Conservation (phyloP, 2,329 filamentous ascomycete species). For the Alternaria incomplexa region DNA sequence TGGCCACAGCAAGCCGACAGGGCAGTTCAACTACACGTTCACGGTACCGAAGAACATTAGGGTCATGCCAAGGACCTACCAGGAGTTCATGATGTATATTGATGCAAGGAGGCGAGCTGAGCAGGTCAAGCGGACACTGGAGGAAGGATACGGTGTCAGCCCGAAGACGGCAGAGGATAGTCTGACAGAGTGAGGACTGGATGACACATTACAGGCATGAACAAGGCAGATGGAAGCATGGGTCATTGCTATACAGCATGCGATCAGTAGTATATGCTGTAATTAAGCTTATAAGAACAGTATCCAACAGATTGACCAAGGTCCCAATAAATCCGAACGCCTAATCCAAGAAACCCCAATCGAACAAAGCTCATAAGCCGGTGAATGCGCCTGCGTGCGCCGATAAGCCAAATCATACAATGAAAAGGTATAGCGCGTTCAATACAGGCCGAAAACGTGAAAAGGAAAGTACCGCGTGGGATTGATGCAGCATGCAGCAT, state of each 20-base stretch:
- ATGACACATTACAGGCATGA: background rate
- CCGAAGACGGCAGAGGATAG: constrained; percentile 43
- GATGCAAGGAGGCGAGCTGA: constrained; percentile 64
- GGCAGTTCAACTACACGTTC: constrained; percentile 79
- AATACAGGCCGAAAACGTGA: background rate
- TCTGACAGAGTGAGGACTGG: constrained; percentile 40
- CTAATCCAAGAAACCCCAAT: background rate
- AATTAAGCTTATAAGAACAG: background rate
- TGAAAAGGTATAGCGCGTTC: background rate
- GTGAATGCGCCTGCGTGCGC: background rate
- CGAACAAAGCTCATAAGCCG: background rate
- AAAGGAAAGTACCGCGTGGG: background rate
- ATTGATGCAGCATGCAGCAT: background rate
- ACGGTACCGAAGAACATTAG: constrained; percentile 67
- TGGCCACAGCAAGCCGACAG: constrained; percentile 69
- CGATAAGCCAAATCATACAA: background rate
- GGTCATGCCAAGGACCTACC: constrained; percentile 69
- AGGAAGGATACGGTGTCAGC: constrained; percentile 36
- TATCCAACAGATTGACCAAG: background rate
- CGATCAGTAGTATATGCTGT: background rate
- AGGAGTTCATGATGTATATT: constrained; percentile 70
- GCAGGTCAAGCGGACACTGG: constrained; percentile 51
- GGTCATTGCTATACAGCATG: background rate
- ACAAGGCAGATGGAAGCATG: background rate
- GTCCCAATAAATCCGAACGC: background rate